These are phyloP conservation scores for Micractinium sp. DNA, from an alignment of 139 green algal genomes.

Conservation along the genomic window DNA sequence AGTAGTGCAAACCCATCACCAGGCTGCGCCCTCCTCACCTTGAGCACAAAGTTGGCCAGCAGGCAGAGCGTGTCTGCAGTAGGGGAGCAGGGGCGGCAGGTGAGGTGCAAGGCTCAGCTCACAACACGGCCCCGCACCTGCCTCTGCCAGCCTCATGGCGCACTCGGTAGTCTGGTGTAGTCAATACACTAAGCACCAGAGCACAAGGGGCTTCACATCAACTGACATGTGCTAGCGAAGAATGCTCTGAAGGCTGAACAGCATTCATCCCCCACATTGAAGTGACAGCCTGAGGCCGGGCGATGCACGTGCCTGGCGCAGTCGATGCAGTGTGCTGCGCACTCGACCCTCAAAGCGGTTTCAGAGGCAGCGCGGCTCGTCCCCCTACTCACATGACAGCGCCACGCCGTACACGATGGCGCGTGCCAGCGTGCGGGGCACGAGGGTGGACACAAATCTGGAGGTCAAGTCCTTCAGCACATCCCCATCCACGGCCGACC, in stretches of 20 bases:
- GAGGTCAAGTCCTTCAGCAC: conserved; percentile 50
- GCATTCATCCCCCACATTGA: too few species aligned
- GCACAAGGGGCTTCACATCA: background rate
- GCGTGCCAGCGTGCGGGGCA: background rate
- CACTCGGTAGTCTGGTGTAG: too few species aligned
- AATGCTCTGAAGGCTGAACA: background rate
- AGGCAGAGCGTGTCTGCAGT: conserved; percentile 43
- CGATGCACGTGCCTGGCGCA: too few species aligned
- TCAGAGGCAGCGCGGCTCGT: background rate
- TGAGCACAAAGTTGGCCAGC: conserved; percentile 49
- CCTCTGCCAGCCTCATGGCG: too few species aligned
- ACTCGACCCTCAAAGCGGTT: too few species aligned
- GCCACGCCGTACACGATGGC: conserved; percentile 17
- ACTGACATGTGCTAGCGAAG: too few species aligned
- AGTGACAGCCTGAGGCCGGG: too few species aligned
- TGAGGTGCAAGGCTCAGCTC: too few species aligned
- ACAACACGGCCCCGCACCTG: too few species aligned
- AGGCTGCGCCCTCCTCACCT: conserved; percentile 12
- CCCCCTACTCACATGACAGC: conserved; percentile 18
- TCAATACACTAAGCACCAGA: too few species aligned
- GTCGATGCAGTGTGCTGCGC: too few species aligned
- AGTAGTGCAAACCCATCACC: background rate
- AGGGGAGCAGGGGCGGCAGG: background rate
- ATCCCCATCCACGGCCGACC: conserved; percentile 31
- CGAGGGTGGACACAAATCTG: conserved; percentile 1